These are phyloP conservation scores for Panaeolus cyanescens DNA, from an alignment of 768 basidiomycete genomes.

Conservation along the genomic window DNA sequence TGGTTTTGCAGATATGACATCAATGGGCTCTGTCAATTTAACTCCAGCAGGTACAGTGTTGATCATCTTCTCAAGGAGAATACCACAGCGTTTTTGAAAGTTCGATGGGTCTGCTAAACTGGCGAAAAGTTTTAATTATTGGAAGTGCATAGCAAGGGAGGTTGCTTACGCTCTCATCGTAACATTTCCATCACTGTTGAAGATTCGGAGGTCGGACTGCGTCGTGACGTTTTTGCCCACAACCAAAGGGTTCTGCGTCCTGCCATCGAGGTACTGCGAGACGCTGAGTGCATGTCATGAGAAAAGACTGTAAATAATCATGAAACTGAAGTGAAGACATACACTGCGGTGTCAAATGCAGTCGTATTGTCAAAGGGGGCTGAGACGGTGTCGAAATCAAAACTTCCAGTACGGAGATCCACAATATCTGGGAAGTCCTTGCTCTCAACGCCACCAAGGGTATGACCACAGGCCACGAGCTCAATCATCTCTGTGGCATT, in stretches of 20 bases:
- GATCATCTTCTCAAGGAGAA: constrained; percentile 45
- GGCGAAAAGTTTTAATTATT: background rate
- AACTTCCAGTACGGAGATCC: too few species aligned
- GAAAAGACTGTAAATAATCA: background rate
- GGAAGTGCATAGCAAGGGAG: background rate
- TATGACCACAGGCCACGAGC: too few species aligned
- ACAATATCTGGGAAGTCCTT: constrained; percentile 46
- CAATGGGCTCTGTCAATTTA: constrained; percentile 42
- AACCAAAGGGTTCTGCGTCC: constrained; percentile 35
- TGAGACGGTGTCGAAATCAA: constrained; percentile 24
- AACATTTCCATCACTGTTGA: constrained; percentile 32
- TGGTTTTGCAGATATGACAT: constrained; percentile 43
- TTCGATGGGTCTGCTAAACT: constrained; percentile 32
- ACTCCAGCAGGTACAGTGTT: constrained; percentile 47
- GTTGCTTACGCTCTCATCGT: constrained; percentile 30
- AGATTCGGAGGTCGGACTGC: constrained; percentile 36
- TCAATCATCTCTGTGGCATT: too few species aligned
- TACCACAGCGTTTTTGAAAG: constrained; percentile 40
- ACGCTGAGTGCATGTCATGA: constrained; percentile 25
- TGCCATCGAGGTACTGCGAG: constrained; percentile 35
- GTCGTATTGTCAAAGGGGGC: constrained; percentile 42
- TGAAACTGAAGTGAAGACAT: constrained; percentile 10
- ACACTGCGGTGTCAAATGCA: constrained; percentile 45
- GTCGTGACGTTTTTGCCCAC: constrained; percentile 31
- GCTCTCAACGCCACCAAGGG: constrained; percentile 49